phyloP scores from a whole-genome alignment of 345 rosid genomes.

The Lumnitzera littorea region DNA sequence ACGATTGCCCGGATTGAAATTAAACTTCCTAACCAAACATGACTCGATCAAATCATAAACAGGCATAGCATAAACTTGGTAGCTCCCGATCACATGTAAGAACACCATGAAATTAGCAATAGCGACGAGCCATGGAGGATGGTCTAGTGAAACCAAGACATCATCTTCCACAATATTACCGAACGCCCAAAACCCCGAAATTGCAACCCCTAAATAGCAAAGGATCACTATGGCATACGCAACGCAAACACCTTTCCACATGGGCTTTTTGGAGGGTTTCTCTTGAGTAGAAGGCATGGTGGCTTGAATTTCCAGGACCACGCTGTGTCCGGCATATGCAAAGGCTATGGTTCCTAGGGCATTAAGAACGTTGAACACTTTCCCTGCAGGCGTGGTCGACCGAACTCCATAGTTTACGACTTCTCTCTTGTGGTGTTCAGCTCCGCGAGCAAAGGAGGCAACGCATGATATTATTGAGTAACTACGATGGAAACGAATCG shows the following conservation, averaged over 20 bases:
- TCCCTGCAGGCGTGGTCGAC: constrained; percentile 32
- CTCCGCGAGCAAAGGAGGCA: constrained; percentile 43
- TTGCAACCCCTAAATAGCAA: constrained; percentile 72
- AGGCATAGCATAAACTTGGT: constrained; percentile 72
- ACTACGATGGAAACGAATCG: constrained; percentile 17
- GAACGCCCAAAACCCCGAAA: constrained; percentile 45
- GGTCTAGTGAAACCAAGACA: constrained; percentile 48
- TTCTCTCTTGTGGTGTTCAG: constrained; percentile 10
- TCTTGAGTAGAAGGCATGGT: constrained; percentile 74
- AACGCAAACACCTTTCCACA: constrained; percentile 67
- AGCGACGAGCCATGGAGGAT: constrained; percentile 60
- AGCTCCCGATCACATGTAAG: constrained; percentile 70
- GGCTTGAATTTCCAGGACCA: constrained; percentile 78
- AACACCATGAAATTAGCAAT: constrained; percentile 56
- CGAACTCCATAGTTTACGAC: constrained; percentile 44
- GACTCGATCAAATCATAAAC: constrained; percentile 71
- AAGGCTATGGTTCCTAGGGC: constrained; percentile 75
- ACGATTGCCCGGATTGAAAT: constrained; percentile 27
- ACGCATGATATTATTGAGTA: constrained; percentile 74
- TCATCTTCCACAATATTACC: constrained; percentile 57
- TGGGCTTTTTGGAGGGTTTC: constrained; percentile 67
- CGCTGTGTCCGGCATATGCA: constrained; percentile 72
- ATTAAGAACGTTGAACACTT: constrained; percentile 48
- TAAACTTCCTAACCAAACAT: constrained; percentile 36
- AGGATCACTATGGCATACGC: constrained; percentile 61